Evolutionary conservation across 148 eudicot genomes (phyloP), one percentile per base, ranked within the genome.

Genomic region (Camellia lanceoleosa): DNA sequence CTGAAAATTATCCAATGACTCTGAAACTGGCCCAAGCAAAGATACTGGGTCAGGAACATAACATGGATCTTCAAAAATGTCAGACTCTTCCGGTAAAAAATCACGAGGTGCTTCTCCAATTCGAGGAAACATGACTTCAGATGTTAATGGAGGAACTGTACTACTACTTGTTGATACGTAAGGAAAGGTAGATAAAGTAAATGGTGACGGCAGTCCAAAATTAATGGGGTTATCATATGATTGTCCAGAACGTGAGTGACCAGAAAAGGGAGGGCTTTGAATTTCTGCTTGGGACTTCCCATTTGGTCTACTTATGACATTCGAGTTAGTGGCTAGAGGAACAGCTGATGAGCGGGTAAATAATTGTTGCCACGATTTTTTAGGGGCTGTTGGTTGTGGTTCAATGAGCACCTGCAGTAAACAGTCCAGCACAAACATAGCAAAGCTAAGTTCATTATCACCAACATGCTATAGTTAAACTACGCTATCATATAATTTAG

Each of bases 21-120:
- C 99, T 55, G 95, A 93, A 81, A 96, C 98, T 1, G 99, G 99
- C 13, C 99, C 99, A 74, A 96, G 97, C 84, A 96, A 89, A 63
- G 98, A 88, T 30, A 89, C 90, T 15, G 99, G 98, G 80, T 96
- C 95, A 23, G 98, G 99, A 85, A 88, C 90, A 89, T 96, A 96
- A 82, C 97, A 92, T 16, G 99, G 98, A 79, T 96, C 99, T 94
- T 93, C 99, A 86, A 96, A 96, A 78, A 90, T 89, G 81, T 96
- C 99, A 4, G 90, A 88, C 77, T 92, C 99, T 83, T 96, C 98
- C 3, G 92, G 90, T 76, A 93, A 87, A 78, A 84, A 69, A 74
- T 93, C 92, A 82, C 79, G 84, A 75, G 87, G 83, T 68, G 70
- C 66, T 69, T 89, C 90, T 61, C 87, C 86, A 78, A 81, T 80